Evolutionary conservation across 2,329 filamentous ascomycete genomes (phyloP), one percentile per base, ranked within the genome.

Genomic region (Aspergillus sp.): DNA sequence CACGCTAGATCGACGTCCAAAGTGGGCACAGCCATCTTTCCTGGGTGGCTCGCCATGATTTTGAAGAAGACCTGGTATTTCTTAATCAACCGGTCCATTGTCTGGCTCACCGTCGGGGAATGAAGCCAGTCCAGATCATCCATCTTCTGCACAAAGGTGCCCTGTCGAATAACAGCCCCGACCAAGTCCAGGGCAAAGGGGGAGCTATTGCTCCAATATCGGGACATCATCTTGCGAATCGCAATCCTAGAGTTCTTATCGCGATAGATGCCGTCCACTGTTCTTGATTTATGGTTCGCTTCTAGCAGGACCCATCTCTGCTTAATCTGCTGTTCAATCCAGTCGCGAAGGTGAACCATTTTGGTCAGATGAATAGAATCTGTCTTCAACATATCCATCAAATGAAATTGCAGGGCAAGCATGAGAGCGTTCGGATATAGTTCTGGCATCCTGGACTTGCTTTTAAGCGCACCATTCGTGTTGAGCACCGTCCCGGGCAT

Each of bases 101-200:
- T 90, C 0, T 75, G 68, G 3, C 67, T 66, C 0, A 82, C 75
- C 0, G 81, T 73, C 0, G 86, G 85, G 12, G 82, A 86, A 60
- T 88, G 86, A 1, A 90, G 70, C 88, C 87, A 93, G 63, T 90
- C 85, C 32, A 90, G 79, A 50, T 77, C 75, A 50, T 79, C 74
- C 86, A 91, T 91, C 68, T 91, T 72, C 36, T 68, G 59, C 19
- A 69, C 59, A 44, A 73, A 73, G 2, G 56, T 57, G 1, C 62
- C 61, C 43, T 72, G 70, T 6, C 69, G 61, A 37, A 70, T 63
- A 2, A 72, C 68, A 5, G 68, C 64, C 2, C 66, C 62, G 27
- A 67, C 54, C 0, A 72, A 59, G 12, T 71, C 66, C 2, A 70
- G 54, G 0, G 59, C 56, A 36, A 70, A 69, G 1, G 60, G 61